Percentiles rank a stretch among this genome's conserved stretches.
These are phyloP conservation scores for Diaporthe sp. DNA, from an alignment of 2,329 filamentous ascomycete species.

Conservation along the genomic window DNA sequence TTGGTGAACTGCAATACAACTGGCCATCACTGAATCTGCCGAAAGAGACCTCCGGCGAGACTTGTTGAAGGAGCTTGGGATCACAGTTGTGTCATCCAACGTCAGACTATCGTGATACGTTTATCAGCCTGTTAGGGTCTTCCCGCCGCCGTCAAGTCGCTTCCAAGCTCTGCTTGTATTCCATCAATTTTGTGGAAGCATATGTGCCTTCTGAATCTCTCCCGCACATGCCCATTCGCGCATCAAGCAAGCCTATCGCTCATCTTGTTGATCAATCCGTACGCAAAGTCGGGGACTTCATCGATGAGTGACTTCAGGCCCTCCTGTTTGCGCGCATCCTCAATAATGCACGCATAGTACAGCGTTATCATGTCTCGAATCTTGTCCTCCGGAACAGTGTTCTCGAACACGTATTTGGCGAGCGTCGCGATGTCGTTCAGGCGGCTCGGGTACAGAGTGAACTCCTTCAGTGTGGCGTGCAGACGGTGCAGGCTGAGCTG, in stretches of 20 bases:
- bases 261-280: conserved; percentile 23
- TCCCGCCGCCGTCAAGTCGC: too few species aligned
- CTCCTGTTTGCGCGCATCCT: conserved; percentile 34
- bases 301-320: conserved; percentile 26
- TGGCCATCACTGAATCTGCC: too few species aligned
- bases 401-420: conserved; percentile 33
- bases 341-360: conserved; percentile 38
- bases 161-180: background rate
- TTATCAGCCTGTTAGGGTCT: too few species aligned
- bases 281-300: conserved; percentile 26
- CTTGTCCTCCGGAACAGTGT: conserved; percentile 34
- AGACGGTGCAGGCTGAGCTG: conserved; percentile 35
- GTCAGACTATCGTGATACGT: too few species aligned
- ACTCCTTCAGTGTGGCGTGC: conserved; percentile 32
- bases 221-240: fast-evolving
- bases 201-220: background rate
- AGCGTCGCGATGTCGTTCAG: conserved; percentile 25
- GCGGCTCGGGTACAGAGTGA: conserved; percentile 36
- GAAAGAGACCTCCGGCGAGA: background rate
- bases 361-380: conserved; percentile 32
- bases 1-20: too few species aligned
- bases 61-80: background rate
- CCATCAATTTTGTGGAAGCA: background rate
- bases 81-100: too few species aligned
- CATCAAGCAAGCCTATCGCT: conserved; percentile 25